phyloP scores from a whole-genome alignment of 1,284 basidiomycete species.

The Ceratobasidium sp. region DNA sequence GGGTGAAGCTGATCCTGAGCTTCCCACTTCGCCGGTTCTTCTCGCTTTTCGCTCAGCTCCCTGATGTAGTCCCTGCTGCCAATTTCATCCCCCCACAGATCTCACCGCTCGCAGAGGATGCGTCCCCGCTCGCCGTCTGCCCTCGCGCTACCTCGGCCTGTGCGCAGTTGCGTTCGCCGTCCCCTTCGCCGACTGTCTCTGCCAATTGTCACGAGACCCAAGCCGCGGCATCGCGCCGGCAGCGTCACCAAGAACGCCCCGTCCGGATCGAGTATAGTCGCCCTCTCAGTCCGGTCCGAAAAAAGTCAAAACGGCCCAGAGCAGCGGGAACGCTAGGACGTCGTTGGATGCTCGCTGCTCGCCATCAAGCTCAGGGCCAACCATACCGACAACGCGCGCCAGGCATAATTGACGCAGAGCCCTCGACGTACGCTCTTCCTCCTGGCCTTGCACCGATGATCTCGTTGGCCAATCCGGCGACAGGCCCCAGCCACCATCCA shows the following conservation, averaged over 20 bases:
- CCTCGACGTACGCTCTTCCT: background rate
- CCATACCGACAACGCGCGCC: background rate
- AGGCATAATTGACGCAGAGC: conserved; percentile 5
- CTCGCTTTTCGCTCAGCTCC: too few relatives aligned
- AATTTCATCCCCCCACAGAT: background rate
- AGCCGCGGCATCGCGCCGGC: background rate
- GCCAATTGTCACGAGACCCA: too few relatives aligned
- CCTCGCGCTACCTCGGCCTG: background rate
- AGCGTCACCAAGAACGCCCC: background rate
- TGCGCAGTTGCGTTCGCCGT: conserved; percentile 17
- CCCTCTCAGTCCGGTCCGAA: background rate
- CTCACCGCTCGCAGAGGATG: background rate
- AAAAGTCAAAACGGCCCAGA: background rate
- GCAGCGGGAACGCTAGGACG: background rate
- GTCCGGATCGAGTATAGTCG: background rate
- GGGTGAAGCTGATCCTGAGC: background rate
- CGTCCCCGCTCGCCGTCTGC: background rate
- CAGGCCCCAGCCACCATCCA: background rate
- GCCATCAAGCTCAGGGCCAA: conserved; percentile 11
- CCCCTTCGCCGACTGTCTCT: too few relatives aligned
- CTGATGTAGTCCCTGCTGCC: background rate
- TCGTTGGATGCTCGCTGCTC: background rate
- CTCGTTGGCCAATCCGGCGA: background rate
- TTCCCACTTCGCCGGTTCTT: too few relatives aligned
- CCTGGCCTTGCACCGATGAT: background rate